These are phyloP conservation scores for Sisymbrium irio DNA, from an alignment of 345 rosid species.

Conservation along the genomic window DNA sequence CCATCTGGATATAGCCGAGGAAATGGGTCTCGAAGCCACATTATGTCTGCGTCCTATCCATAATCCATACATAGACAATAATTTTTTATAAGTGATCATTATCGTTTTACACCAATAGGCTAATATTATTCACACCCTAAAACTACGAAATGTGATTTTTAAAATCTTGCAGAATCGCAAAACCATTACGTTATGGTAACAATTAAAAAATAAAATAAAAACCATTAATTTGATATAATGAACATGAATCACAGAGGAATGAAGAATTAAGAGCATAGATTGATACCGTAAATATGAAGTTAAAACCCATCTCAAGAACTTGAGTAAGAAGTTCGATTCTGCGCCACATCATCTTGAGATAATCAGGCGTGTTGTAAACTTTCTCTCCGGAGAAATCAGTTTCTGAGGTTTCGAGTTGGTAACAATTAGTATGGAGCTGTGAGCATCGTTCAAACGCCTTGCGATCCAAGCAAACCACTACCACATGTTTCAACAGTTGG, in stretches of 20 bases:
- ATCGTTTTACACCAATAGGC: too few relatives aligned
- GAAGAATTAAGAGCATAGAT: not conserved
- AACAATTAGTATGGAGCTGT: slow-evolving; percentile 45
- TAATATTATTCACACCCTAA: too few relatives aligned
- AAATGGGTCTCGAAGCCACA: slow-evolving; percentile 87
- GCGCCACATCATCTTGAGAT: slow-evolving; percentile 76
- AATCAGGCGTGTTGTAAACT: slow-evolving; percentile 51
- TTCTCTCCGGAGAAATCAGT: slow-evolving; percentile 49
- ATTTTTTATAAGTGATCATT: not conserved
- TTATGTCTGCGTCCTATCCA: slow-evolving; percentile 66
- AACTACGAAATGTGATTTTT: not conserved
- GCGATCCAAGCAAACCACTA: slow-evolving; percentile 52
- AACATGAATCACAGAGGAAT: not conserved
- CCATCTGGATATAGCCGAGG: slow-evolving; percentile 49
- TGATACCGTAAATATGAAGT: slow-evolving; percentile 64
- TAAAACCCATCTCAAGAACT: slow-evolving; percentile 61
- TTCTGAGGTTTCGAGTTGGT: slow-evolving; percentile 30
- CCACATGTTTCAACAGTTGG: slow-evolving; percentile 46
- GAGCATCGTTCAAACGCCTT: slow-evolving; percentile 55
- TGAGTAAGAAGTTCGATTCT: slow-evolving; percentile 50
- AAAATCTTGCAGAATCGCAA: not conserved
- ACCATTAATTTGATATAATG: not conserved
- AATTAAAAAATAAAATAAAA: too few relatives aligned
- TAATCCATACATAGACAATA: not conserved
- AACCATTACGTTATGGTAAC: not conserved